phyloP scores from a whole-genome alignment of 306 rosid genomes.

The Lathyrus aphaca region DNA sequence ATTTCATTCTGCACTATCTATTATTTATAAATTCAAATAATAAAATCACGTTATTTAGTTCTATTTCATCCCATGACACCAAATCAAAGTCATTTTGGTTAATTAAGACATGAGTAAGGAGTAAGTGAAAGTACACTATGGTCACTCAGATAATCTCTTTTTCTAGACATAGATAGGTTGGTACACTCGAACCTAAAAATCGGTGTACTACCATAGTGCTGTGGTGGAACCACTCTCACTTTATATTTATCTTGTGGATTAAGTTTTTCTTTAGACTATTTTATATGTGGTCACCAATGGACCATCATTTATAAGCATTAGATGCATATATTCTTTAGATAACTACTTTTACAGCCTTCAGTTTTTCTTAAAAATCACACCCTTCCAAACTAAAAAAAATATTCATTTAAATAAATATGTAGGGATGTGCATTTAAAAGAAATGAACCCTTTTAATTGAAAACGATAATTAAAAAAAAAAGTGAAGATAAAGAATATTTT shows the following conservation, averaged over 20 bases:
- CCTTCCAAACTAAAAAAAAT: no score
- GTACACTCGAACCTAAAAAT: not conserved
- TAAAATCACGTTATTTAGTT: no score
- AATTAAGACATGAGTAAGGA: not conserved
- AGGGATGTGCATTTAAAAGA: not conserved
- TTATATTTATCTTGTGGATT: not conserved
- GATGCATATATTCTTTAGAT: not conserved
- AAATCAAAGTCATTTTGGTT: not conserved
- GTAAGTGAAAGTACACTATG: not conserved
- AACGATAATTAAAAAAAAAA: not conserved
- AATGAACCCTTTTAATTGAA: not conserved
- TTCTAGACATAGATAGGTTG: not conserved
- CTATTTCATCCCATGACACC: no score
- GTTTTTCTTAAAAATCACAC: no score
- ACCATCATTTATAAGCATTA: conserved; percentile 1
- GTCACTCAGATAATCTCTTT: not conserved
- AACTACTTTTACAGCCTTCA: no score
- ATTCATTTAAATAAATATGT: no score
- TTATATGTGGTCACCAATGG: not conserved
- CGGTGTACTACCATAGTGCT: not conserved
- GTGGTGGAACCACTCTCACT: not conserved
- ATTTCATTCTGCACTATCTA: no score
- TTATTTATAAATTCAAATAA: no score
- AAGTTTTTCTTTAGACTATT: not conserved
- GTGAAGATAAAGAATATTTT: conserved; percentile 50